A percentile compares a stretch with the other conserved stretches of the same genome.
Conservation (phyloP, 2,329 filamentous ascomycete species). For the Berkeleyomyces basicola region DNA sequence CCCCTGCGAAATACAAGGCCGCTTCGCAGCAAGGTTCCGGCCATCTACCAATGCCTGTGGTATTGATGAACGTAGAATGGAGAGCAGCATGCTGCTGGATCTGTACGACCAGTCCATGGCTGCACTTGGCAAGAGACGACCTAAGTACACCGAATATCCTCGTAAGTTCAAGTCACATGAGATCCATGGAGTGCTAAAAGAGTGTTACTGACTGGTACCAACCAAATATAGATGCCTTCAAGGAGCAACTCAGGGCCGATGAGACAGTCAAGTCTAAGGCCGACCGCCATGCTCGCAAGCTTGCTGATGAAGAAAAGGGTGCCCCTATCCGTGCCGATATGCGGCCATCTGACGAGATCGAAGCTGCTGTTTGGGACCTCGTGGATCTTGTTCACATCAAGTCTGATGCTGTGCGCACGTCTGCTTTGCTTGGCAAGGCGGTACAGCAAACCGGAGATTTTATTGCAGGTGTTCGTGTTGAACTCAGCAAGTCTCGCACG, state of each 20-base stretch:
- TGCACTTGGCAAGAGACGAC: slow-evolving; percentile 25
- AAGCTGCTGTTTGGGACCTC: slow-evolving; percentile 36
- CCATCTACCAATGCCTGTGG: slow-evolving; percentile 25
- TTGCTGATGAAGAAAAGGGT: slow-evolving; percentile 24
- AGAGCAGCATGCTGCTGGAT: slow-evolving; percentile 25
- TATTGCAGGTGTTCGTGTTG: slow-evolving; percentile 30
- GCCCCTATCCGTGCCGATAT: slow-evolving; percentile 27
- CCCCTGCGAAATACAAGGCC: slow-evolving; percentile 29
- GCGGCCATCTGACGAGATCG: slow-evolving; percentile 29
- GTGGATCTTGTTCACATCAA: slow-evolving; percentile 34
- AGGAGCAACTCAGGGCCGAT: slow-evolving; percentile 30
- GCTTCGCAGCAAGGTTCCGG: slow-evolving; percentile 26
- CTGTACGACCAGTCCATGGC: slow-evolving; percentile 28
- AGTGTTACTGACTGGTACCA: background rate
- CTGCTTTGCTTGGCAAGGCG: slow-evolving; percentile 26
- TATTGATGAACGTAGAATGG: slow-evolving; percentile 26
- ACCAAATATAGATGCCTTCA: slow-evolving; percentile 23
- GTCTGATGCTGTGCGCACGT: slow-evolving; percentile 23
- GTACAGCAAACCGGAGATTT: slow-evolving; percentile 36
- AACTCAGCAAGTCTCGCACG: slow-evolving; percentile 31
- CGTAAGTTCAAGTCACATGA: slow-evolving; percentile 17
- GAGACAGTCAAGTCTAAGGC: slow-evolving; percentile 30
- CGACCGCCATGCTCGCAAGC: slow-evolving; percentile 29
- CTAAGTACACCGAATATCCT: slow-evolving; percentile 32
- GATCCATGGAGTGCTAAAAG: background rate